Base-by-base conservation (phyloP, 1,284 basidiomycete species). In the Trametes hirsuta region DNA sequence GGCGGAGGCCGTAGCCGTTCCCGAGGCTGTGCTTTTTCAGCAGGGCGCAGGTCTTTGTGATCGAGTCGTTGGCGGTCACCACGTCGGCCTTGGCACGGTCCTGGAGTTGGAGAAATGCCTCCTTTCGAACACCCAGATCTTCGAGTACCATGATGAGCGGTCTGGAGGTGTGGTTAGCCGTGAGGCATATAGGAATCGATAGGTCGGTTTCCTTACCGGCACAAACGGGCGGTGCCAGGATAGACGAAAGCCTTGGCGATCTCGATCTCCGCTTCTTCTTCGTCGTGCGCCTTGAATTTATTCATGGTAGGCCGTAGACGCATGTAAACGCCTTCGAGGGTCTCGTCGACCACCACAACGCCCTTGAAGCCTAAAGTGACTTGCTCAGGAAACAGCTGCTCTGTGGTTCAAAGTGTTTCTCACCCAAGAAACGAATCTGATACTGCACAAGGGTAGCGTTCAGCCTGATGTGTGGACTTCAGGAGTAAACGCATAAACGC, bases 401-500 rank as follows among this genome's bases (percentile, higher is more conserved):
- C 30, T 4, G 6, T n/a, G 21, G 41, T 15, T 34, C 6, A 46
- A 18, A 15, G 11, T 2, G 30, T 24, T 11, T 45, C 63, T 12
- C 51, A 53, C 90, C 91, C 14, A 91, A 73, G 67, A 93, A 88
- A 46, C 91, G 84, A 52, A 93, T 89, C 73, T 90, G 89, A 70
- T 85, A 90, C 84, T 89, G 24, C 3, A 54, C 24, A 22, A 10
- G 25, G 15, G 11, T 21, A 9, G 8, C 36, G 6, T 42, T 15
- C 47, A 36, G 11, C 15, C 4, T 12, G 0, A 15, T 44, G 2
- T 15, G 46, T n/a, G 4, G 11, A 22, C 1, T 0, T 6, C 35
- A 6, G 4, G 14, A 46, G 24, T 21, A 22, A 44, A 22, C 2
- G 30, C 5, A 8, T 35, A 10, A 1, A 78, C 83, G 73, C 64